phyloP scores from a whole-genome alignment of 2,329 filamentous ascomycete species.

The Microthyrium microscopicum region DNA sequence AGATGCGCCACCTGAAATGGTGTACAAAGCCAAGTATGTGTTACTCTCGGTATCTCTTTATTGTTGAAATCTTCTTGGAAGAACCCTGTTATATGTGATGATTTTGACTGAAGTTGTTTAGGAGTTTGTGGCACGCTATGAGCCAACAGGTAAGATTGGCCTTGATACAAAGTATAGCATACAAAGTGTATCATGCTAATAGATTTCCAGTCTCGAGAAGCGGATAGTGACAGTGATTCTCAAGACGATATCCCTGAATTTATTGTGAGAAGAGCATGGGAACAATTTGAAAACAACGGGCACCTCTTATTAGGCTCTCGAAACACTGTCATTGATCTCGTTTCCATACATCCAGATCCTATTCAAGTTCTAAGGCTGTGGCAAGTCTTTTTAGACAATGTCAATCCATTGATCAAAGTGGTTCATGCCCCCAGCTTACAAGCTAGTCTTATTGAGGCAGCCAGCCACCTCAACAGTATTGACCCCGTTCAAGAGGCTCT shows the following conservation, averaged over 20 bases:
- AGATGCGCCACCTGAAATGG: too few species aligned
- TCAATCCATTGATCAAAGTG: conserved; percentile 7
- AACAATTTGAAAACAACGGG: conserved; percentile 27
- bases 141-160: conserved; percentile 26
- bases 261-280: conserved; percentile 30
- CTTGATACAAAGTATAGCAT: conserved; percentile 24
- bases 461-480: conserved; percentile 36
- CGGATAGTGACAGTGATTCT: conserved; percentile 13
- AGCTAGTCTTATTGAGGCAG: conserved; percentile 46
- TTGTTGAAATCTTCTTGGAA: too few species aligned
- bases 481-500: conserved; percentile 43
- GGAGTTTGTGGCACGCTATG: too few species aligned
- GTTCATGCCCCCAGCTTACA: conserved; percentile 28
- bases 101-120: too few species aligned
- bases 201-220: conserved; percentile 12
- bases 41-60: too few species aligned
- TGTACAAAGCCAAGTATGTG: too few species aligned
- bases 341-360: conserved; percentile 41
- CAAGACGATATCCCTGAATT: conserved; percentile 19
- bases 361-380: conserved; percentile 47
- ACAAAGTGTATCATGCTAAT: conserved; percentile 11
- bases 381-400: conserved; percentile 7
- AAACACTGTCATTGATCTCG: conserved; percentile 26
- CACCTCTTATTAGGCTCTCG: conserved; percentile 36
- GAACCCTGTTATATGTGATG: too few species aligned